Evolutionary conservation across 768 basidiomycete genomes (phyloP), one percentile per base, ranked within the genome.

Genomic region (Psilocybe cubensis): DNA sequence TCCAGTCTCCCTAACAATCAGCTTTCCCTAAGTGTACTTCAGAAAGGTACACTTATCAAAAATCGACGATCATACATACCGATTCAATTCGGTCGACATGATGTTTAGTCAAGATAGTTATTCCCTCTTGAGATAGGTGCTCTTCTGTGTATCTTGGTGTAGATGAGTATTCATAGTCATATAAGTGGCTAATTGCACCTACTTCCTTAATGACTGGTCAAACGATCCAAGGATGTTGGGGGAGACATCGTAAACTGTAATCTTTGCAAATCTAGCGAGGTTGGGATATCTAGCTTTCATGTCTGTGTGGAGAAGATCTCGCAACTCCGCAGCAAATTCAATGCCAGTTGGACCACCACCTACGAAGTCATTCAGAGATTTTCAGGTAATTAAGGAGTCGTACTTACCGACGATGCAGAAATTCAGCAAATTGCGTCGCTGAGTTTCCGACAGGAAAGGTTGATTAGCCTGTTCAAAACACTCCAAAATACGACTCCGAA

Each of bases 381-480:
- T 23, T 12, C 10, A 20, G 2, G 14, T n/a, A n/a, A n/a, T 6
- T 17, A 31, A 35, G 33, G 11, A 4, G 31, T 9, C 14, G 7
- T 17, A 71, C 83, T 65, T 72, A 74, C 94, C 94, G 45, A 94
- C 92, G 46, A 96, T 84, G 58, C 91, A 93, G 66, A 96, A 96
- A 60, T 92, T 87, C 21, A 96, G 82, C 11, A 96, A 73, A 58
- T 87, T 86, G 53, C 86, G 76, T 47, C 91, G 83, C 62, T 96
- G 85, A 35, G 82, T 73, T 56, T 93, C 92, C 0, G 89, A 84
- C 12, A 92, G 74, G 1, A 80, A 85, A 0, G 93, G 94, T 62
- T 92, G 88, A 63, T 86, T 88, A 2, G 94, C 94, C 65, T 92
- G 89, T 66, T 95, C 93, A 57, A 96, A 92, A 68, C 89, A 89